phyloP scores from a whole-genome alignment of 306 rosid species.

The Cucurbita pepo region DNA sequence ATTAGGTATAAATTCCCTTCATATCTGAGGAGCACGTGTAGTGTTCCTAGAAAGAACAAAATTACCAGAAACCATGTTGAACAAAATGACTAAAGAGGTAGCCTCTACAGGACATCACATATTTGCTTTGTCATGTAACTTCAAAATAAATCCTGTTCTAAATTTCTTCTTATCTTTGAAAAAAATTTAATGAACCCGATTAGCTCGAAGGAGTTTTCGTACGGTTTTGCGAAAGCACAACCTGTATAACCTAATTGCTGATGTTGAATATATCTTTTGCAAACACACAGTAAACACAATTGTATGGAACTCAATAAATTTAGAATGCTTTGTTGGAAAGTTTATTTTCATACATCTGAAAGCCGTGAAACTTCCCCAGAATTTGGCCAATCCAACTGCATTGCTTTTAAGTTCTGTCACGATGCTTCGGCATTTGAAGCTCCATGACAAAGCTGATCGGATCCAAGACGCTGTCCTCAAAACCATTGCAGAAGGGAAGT shows the following conservation, averaged over 20 bases:
- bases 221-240: neutral
- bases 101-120: neutral
- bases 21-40: neutral
- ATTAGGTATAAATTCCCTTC: neutral
- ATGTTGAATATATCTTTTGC: neutral
- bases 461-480: slow-evolving; percentile 71
- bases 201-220: neutral
- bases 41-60: neutral
- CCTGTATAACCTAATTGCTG: neutral
- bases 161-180: neutral
- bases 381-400: slow-evolving; percentile 95
- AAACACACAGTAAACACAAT: neutral
- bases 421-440: slow-evolving; percentile 78
- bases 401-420: slow-evolving; percentile 72
- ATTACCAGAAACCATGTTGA: neutral
- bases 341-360: neutral
- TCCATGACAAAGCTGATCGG: slow-evolving; percentile 58
- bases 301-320: no score
- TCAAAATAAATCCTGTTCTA: neutral
- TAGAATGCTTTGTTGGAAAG: neutral
- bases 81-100: neutral
- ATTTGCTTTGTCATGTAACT: neutral
- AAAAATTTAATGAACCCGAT: neutral
- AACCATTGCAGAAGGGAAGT: slow-evolving; percentile 82
- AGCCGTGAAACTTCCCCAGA: slow-evolving; percentile 26